Evolutionary conservation across 2,329 filamentous ascomycete genomes (phyloP).

Genomic region (Pyrenochaeta sp.): DNA sequence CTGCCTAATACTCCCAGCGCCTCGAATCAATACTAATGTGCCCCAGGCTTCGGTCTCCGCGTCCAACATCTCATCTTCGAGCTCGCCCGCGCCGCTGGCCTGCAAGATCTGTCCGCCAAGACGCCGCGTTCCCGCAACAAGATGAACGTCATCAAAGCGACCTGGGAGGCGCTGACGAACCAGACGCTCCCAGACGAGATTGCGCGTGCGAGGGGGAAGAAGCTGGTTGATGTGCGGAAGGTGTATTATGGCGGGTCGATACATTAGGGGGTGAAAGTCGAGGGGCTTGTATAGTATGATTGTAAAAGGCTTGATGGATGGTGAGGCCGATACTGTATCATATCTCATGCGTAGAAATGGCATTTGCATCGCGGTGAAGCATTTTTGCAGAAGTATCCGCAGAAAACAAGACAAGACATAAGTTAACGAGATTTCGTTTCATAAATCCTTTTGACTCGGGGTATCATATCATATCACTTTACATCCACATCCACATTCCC

Average conservation of each 20-base stretch:
- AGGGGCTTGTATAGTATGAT: neutral
- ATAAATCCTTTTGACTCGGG: constrained; percentile 8
- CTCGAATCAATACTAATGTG: neutral
- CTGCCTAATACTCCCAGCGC: neutral
- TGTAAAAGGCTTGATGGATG: too few species aligned
- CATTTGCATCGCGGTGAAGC: too few species aligned
- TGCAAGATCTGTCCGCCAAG: constrained; percentile 83
- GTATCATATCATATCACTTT: constrained; percentile 22
- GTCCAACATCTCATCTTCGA: constrained; percentile 93
- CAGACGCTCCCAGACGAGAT: constrained; percentile 90
- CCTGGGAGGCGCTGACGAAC: constrained; percentile 79
- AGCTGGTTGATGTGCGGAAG: constrained; percentile 93
- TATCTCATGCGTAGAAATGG: too few species aligned
- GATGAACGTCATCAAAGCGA: constrained; percentile 97
- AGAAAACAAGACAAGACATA: too few species aligned
- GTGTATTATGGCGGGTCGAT: constrained; percentile 87
- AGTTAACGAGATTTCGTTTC: neutral
- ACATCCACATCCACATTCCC: constrained; percentile 1
- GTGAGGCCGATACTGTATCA: too few species aligned
- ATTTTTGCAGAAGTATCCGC: too few species aligned
- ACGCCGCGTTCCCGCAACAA: constrained; percentile 89
- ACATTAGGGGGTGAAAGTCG: constrained; percentile 26
- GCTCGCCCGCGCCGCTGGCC: constrained; percentile 85
- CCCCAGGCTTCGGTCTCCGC: constrained; percentile 89
- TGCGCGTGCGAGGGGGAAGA: constrained; percentile 87